phyloP scores from a whole-genome alignment of 768 basidiomycete species.

The Mycena capillaripes region DNA sequence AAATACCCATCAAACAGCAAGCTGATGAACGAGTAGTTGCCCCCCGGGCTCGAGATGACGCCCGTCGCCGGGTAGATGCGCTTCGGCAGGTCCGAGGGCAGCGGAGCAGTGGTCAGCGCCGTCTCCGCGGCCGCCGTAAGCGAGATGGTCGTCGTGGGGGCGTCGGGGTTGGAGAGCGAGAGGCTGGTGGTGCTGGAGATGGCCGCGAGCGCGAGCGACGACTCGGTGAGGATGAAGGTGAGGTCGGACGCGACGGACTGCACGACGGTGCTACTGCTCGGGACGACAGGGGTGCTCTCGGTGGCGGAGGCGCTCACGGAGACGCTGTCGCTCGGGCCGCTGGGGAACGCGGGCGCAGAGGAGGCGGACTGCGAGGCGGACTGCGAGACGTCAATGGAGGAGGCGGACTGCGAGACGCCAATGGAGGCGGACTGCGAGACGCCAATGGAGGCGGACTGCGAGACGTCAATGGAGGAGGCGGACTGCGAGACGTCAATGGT shows the following conservation, averaged over 20 bases:
- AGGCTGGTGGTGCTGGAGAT: slow-evolving; percentile 38
- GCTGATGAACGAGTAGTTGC: slow-evolving; percentile 66
- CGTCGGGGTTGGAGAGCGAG: slow-evolving; percentile 59
- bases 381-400: background rate
- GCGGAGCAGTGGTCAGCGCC: slow-evolving; percentile 47
- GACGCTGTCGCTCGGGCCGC: background rate
- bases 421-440: background rate
- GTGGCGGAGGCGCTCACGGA: background rate
- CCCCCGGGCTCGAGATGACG: slow-evolving; percentile 20
- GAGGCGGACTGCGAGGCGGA: background rate
- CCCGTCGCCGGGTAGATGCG: slow-evolving; percentile 65
- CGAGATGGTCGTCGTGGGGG: slow-evolving; percentile 52
- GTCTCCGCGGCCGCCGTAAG: slow-evolving; percentile 38
- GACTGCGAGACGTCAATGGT: too few species aligned
- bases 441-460: background rate
- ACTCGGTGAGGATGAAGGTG: slow-evolving; percentile 60
- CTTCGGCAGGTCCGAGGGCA: slow-evolving; percentile 74
- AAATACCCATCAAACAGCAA: slow-evolving; percentile 72
- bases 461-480: background rate
- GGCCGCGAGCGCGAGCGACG: slow-evolving; percentile 56
- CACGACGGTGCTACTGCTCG: slow-evolving; percentile 26
- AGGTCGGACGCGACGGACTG: slow-evolving; percentile 55
- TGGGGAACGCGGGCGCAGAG: background rate
- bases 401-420: background rate
- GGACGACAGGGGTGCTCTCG: slow-evolving; percentile 23